These are phyloP conservation scores for Diaporthe sp. DNA, from an alignment of 2,329 filamentous ascomycete species.

Conservation along the genomic window DNA sequence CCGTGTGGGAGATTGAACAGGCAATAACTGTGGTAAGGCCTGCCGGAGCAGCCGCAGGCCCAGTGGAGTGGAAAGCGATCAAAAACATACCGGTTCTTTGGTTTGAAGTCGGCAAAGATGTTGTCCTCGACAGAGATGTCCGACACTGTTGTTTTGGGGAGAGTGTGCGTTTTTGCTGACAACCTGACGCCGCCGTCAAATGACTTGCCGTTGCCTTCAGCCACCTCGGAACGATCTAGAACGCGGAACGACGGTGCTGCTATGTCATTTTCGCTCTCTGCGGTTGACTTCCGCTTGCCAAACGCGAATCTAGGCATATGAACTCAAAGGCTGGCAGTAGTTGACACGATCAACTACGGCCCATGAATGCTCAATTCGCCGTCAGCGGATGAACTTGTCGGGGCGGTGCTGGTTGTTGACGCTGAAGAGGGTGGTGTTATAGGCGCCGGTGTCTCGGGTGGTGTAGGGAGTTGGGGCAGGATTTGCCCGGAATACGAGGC, in stretches of 20 bases:
- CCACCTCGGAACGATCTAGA: constrained; percentile 61
- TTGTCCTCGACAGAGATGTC: constrained; percentile 61
- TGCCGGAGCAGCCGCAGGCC: constrained; percentile 24
- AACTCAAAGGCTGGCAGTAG: constrained; percentile 41
- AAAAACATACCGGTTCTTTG: constrained; percentile 62
- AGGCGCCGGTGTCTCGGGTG: constrained; percentile 18
- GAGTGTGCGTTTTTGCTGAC: constrained; percentile 49
- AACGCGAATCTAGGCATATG: constrained; percentile 73
- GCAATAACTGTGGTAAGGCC: constrained; percentile 24
- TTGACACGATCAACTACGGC: constrained; percentile 36
- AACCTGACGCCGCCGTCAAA: constrained; percentile 62
- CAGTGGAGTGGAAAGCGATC: constrained; percentile 26
- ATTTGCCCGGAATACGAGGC: constrained; percentile 35
- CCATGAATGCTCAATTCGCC: constrained; percentile 33
- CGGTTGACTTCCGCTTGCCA: constrained; percentile 69
- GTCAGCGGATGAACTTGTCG: constrained; percentile 23
- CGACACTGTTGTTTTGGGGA: constrained; percentile 51
- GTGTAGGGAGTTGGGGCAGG: constrained; percentile 24
- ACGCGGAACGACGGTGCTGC: constrained; percentile 67
- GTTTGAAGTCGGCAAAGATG: constrained; percentile 67
- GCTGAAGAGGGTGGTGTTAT: constrained; percentile 10
- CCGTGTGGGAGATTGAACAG: constrained; percentile 34
- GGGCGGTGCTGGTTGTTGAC: constrained; percentile 1
- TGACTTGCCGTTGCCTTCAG: constrained; percentile 50
- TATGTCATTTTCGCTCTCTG: constrained; percentile 63